These are phyloP conservation scores for Athelia psychrophila DNA, from an alignment of 1,284 basidiomycete species.

Conservation along the genomic window DNA sequence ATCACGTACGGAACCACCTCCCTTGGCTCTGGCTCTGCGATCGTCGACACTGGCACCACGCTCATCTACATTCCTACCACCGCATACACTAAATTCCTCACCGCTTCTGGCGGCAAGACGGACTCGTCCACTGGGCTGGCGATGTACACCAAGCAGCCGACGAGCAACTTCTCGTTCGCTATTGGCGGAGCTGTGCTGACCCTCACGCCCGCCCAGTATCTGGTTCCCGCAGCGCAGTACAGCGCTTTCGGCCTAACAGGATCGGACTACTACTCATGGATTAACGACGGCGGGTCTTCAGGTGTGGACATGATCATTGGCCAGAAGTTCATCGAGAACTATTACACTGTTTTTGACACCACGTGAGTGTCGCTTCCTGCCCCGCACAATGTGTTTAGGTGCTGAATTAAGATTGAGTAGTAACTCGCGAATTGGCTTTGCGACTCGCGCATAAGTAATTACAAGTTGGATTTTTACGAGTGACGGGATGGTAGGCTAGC, in stretches of 20 bases:
- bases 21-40: background rate
- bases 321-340: background rate
- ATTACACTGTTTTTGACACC: background rate
- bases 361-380: constrained; percentile 24
- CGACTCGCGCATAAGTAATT: too few relatives aligned
- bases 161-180: background rate
- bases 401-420: too few relatives aligned
- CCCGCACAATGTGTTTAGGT: too few relatives aligned
- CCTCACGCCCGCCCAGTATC: background rate
- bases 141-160: background rate
- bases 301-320: background rate
- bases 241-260: background rate
- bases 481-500: too few relatives aligned
- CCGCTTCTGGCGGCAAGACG: background rate
- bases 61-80: background rate
- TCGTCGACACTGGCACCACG: background rate
- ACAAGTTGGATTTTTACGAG: too few relatives aligned
- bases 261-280: background rate
- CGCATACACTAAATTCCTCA: background rate
- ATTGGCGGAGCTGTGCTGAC: background rate
- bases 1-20: background rate
- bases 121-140: background rate
- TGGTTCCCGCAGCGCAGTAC: background rate
- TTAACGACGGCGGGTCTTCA: background rate
- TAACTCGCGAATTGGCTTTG: too few relatives aligned